phyloP scores from a whole-genome alignment of 371 early-diverging fungal species.

The Rhizopus stolonifer region DNA sequence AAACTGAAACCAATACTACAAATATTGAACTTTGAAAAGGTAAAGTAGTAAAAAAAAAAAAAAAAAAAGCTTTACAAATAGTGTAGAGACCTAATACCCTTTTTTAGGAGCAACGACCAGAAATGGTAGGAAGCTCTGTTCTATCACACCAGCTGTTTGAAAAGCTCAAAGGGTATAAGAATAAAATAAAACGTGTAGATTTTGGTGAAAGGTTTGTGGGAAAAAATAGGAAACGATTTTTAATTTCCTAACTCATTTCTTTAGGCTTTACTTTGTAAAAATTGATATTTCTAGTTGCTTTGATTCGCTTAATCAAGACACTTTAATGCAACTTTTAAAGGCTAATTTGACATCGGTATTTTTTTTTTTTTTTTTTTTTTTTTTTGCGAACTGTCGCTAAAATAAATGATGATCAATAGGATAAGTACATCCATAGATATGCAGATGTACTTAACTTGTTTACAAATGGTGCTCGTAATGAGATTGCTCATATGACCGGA shows the following conservation, averaged over 20 bases:
- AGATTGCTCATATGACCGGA: background rate
- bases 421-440: constrained; percentile 51
- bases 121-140: constrained; percentile 48
- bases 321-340: constrained; percentile 60
- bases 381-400: no score
- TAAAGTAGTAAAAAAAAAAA: constrained; percentile 39
- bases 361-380: no score
- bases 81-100: no score
- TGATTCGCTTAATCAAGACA: constrained; percentile 76
- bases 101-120: constrained; percentile 18
- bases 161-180: constrained; percentile 50
- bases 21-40: constrained; percentile 44
- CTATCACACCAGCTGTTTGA: constrained; percentile 55
- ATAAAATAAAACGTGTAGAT: background rate
- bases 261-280: constrained; percentile 73
- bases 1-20: constrained; percentile 21
- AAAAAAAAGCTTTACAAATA: background rate
- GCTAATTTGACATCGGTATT: constrained; percentile 14
- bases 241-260: background rate
- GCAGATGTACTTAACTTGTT: background rate
- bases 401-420: no score
- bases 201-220: background rate
- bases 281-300: constrained; percentile 78
- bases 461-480: background rate
- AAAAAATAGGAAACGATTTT: no score